Percentiles rank a stretch among this genome's conserved stretches.
These are phyloP conservation scores for Stephania yunnanensis DNA, from an alignment of 164 flowering plant genomes.

Conservation along the genomic window DNA sequence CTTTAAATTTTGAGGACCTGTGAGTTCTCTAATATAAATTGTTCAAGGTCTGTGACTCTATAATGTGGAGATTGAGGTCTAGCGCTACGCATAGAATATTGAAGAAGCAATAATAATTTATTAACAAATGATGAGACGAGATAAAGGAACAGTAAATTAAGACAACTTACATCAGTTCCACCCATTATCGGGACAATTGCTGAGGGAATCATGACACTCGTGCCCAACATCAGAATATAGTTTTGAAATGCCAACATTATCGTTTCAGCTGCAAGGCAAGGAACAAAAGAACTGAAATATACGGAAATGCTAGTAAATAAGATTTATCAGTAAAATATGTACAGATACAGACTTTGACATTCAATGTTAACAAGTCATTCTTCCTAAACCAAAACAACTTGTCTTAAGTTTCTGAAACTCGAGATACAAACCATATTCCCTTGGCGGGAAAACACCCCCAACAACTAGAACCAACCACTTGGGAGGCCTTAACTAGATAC, in stretches of 20 bases:
- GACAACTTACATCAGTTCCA: constrained; percentile 67
- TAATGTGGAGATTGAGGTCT: neutral
- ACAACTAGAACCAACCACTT: neutral
- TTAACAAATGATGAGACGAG: too few relatives aligned
- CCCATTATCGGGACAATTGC: constrained; percentile 89
- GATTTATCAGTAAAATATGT: neutral
- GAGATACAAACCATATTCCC: neutral
- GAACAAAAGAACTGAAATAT: neutral
- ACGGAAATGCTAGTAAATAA: neutral
- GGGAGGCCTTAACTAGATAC: neutral
- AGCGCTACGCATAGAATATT: neutral
- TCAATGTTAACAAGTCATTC: neutral
- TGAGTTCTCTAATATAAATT: neutral
- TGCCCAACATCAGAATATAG: constrained; percentile 89
- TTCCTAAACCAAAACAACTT: too few relatives aligned
- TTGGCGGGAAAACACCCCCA: neutral
- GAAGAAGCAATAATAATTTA: neutral
- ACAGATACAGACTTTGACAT: neutral
- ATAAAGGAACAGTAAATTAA: neutral
- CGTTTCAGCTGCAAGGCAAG: constrained; percentile 74
- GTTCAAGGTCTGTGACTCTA: neutral
- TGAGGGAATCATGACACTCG: constrained; percentile 89
- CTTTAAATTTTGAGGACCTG: neutral
- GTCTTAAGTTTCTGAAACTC: too few relatives aligned
- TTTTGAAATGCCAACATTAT: constrained; percentile 87